Conservation (phyloP, 2,329 filamentous ascomycete species). For the Aureobasidium lini region DNA sequence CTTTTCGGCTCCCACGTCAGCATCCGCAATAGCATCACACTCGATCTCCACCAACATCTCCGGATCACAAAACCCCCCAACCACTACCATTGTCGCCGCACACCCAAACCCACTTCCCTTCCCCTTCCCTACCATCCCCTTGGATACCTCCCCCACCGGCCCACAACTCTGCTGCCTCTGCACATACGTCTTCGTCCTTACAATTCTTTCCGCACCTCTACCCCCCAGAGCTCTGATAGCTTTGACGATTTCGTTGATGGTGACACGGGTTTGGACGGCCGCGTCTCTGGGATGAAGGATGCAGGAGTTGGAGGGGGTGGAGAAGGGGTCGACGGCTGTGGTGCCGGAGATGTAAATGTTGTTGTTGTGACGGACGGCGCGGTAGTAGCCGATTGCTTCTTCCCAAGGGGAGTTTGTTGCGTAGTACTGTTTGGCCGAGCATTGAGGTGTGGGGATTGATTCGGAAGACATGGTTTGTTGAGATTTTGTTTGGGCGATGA, state of each 20-base stretch:
- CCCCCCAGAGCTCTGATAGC: neutral
- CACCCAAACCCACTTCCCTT: neutral
- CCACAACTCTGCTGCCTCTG: neutral
- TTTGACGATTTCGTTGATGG: neutral
- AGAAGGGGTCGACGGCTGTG: neutral
- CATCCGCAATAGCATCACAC: neutral
- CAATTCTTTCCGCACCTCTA: neutral
- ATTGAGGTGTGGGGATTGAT: no score
- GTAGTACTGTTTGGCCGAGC: neutral
- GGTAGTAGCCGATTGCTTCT: neutral
- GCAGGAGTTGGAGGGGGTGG: neutral
- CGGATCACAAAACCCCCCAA: neutral
- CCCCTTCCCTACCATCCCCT: neutral
- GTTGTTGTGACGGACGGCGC: neutral
- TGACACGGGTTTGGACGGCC: neutral
- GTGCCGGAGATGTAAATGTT: neutral
- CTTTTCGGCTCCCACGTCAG: no score
- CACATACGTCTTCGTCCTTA: neutral
- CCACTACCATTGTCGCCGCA: neutral
- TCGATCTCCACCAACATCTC: constrained; percentile 1
- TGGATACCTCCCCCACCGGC: neutral
- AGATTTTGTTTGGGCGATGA: no score
- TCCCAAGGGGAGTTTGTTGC: neutral
- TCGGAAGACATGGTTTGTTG: neutral
- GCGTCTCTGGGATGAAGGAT: neutral